Percentiles rank a stretch among this genome's conserved stretches.
Evolutionary conservation across 345 rosid species (phyloP).

Genomic region (Eucalyptus pauciflora): DNA sequence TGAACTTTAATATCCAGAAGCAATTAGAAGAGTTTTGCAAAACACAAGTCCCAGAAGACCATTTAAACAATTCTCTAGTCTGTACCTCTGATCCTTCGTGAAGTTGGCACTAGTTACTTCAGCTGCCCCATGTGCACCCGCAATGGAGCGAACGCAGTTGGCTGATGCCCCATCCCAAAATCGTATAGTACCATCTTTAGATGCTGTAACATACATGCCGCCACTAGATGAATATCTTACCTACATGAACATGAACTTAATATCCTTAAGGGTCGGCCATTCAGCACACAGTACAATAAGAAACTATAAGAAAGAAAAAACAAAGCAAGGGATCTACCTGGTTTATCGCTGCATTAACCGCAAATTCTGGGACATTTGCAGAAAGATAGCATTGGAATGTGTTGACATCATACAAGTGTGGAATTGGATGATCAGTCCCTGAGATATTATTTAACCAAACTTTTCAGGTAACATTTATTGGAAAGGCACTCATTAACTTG

Average conservation of each 20-base stretch:
- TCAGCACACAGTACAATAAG: neutral
- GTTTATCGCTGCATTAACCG: constrained; percentile 66
- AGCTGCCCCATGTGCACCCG: constrained; percentile 57
- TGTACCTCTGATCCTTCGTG: constrained; percentile 74
- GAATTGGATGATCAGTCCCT: constrained; percentile 82
- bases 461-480: neutral
- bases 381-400: constrained; percentile 1
- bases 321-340: constrained; percentile 33
- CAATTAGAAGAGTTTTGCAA: neutral
- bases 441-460: neutral
- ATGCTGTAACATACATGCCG: constrained; percentile 68
- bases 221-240: constrained; percentile 83
- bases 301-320: neutral
- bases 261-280: neutral
- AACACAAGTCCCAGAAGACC: neutral
- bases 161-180: constrained; percentile 74
- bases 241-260: constrained; percentile 16
- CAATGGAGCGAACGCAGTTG: constrained; percentile 50
- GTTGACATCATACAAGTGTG: constrained; percentile 67
- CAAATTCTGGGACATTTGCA: constrained; percentile 42
- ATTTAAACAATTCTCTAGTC: neutral
- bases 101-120: constrained; percentile 69
- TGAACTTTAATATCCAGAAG: neutral
- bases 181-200: constrained; percentile 73
- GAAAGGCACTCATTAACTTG: neutral